Evolutionary conservation across 2,329 filamentous ascomycete genomes (phyloP), one percentile per base, ranked within the genome.

Genomic region (Xylaria digitata): DNA sequence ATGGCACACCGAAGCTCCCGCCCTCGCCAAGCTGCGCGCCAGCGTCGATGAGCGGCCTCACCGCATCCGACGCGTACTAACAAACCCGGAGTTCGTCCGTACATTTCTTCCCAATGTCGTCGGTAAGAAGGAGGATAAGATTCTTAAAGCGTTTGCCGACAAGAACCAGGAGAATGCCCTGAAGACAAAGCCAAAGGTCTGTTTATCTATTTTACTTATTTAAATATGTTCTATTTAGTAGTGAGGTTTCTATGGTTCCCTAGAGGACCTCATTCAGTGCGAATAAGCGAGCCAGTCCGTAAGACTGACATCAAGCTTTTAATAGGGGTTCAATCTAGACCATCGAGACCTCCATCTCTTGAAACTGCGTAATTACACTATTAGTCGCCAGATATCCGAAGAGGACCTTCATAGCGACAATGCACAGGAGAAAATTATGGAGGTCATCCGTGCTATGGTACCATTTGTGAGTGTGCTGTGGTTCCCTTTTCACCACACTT

Each of bases 171-270:
- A 89, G 66, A 91, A 88, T 68, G 93, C 93, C 15, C 83, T 97
- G 57, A 97, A 96, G 84, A 95, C 88, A 43, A 90, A 90, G 75
- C 94, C 94, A 4, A 95, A 94, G 88, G 93, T 93, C 78, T 78
- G 85, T 58, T 53, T 45, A 17, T 6, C 48, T 9, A 49, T 55
- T n/a, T 42, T 42, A 13, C 21, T n/a, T 21, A 34, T 45, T 17
- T 42, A n/a, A n/a, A 67, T 57, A 23, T 45, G 53, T 61, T 66
- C 34, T 8, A 23, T 32, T 63, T 32, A 63, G 48, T 30, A 40
- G 53, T 49, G 43, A 1, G 3, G 6, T 11, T 37, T 40, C 11
- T 19, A 34, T 48, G 23, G 62, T 15, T 23, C 9, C 6, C 6
- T 2, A 11, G 5, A 43, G 8, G 8, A 9, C 3, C 11, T 19